Evolutionary conservation across 2,329 filamentous ascomycete genomes (phyloP).

Genomic region (Diplodia scrobiculata): DNA sequence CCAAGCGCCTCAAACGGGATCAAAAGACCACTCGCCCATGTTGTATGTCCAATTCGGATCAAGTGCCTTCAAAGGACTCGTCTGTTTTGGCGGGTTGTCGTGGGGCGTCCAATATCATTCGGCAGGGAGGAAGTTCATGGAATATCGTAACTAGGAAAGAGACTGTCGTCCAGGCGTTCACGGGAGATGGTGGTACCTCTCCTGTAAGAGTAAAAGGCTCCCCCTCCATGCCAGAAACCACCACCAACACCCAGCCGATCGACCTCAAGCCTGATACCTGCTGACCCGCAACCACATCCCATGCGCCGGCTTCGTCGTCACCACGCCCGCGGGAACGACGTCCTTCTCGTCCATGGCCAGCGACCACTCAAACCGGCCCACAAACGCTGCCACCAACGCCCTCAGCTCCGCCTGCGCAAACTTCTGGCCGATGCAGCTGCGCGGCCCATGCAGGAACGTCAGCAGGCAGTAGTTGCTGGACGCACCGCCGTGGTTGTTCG

Average conservation of each 20-base stretch:
- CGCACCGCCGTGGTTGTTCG: constrained; percentile 44
- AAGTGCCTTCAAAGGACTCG: too few species aligned
- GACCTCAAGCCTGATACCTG: background rate
- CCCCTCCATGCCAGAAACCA: too few species aligned
- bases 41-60: too few species aligned
- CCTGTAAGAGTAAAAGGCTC: too few species aligned
- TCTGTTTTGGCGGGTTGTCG: too few species aligned
- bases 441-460: constrained; percentile 50
- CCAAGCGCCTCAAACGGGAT: background rate
- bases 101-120: too few species aligned
- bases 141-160: too few species aligned
- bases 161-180: too few species aligned
- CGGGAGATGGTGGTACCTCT: too few species aligned
- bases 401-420: constrained; percentile 46
- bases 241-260: too few species aligned
- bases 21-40: background rate
- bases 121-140: too few species aligned
- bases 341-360: constrained; percentile 40
- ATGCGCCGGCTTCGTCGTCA: constrained; percentile 45
- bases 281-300: constrained; percentile 44
- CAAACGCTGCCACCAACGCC: constrained; percentile 42
- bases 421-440: constrained; percentile 45
- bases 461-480: constrained; percentile 47
- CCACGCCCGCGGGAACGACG: constrained; percentile 40
- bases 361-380: constrained; percentile 41